These are phyloP conservation scores for Toxicodendron radicans DNA, from an alignment of 345 rosid species.

Conservation along the genomic window DNA sequence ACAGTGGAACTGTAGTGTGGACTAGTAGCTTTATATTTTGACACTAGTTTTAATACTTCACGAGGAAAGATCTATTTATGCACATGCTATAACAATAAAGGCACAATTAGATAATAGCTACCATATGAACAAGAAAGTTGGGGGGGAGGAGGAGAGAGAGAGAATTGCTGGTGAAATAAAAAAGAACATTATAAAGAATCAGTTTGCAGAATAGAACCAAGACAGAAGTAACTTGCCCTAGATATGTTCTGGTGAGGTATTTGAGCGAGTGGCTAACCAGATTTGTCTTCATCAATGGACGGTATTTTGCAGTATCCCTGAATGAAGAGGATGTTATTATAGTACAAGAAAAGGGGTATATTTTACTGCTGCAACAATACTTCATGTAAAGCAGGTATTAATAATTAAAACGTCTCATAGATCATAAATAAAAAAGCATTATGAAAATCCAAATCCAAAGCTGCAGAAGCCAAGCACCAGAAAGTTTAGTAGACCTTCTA, in stretches of 20 bases:
- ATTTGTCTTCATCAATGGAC: conserved; percentile 75
- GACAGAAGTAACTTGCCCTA: conserved; percentile 49
- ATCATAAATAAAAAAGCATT: background rate
- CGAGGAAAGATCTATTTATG: background rate
- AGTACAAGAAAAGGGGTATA: background rate
- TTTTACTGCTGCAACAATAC: background rate
- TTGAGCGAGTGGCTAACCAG: conserved; percentile 74
- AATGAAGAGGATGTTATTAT: conserved; percentile 9
- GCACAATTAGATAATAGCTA: background rate
- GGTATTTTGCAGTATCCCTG: conserved; percentile 80
- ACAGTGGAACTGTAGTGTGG: background rate
- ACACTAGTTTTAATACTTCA: background rate
- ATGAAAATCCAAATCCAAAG: background rate
- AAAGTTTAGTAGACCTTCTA: background rate
- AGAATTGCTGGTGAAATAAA: background rate
- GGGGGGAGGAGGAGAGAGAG: no score
- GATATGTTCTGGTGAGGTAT: conserved; percentile 60
- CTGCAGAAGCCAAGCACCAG: background rate
- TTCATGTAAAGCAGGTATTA: background rate
- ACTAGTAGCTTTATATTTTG: no score
- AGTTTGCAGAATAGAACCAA: conserved; percentile 8
- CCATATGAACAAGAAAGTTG: conserved; percentile 3
- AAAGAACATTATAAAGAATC: background rate
- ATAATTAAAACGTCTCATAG: background rate
- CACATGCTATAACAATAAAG: background rate